Percentiles rank a stretch among this genome's conserved stretches.
Conservation (phyloP, 148 eudicot species). For the Oxyria digyna region DNA sequence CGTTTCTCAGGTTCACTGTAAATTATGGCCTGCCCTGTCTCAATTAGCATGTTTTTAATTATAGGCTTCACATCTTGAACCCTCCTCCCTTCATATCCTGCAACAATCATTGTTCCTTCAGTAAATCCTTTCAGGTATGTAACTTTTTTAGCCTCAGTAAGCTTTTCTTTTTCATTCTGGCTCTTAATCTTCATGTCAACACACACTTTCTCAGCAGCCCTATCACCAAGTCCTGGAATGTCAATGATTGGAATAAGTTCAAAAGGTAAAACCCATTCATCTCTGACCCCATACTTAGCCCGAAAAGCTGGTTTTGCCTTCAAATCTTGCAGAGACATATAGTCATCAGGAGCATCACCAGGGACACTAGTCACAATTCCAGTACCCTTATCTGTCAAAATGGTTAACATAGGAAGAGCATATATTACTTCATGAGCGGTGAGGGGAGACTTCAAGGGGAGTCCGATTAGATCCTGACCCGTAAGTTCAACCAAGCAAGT, state of each 20-base stretch:
- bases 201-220: constrained; percentile 84
- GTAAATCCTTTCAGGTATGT: constrained; percentile 84
- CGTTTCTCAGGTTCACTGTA: constrained; percentile 95
- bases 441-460: constrained; percentile 73
- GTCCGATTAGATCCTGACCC: constrained; percentile 77
- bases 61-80: constrained; percentile 76
- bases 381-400: constrained; percentile 90
- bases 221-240: constrained; percentile 84
- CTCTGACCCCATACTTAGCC: constrained; percentile 66
- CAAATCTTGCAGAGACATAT: constrained; percentile 62
- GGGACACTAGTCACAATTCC: constrained; percentile 95
- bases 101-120: constrained; percentile 73
- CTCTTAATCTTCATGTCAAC: constrained; percentile 74
- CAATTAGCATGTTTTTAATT: constrained; percentile 58
- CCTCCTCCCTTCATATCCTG: constrained; percentile 55
- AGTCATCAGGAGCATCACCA: constrained; percentile 93
- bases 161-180: constrained; percentile 86
- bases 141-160: constrained; percentile 71
- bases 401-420: constrained; percentile 73
- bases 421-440: constrained; percentile 60
- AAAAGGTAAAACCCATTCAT: constrained; percentile 79
- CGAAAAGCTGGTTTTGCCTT: constrained; percentile 74
- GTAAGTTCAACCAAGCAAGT: constrained; percentile 70
- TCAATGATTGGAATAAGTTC: constrained; percentile 75
- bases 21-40: constrained; percentile 51